phyloP scores from a whole-genome alignment of 2,329 filamentous ascomycete genomes.

The Simplicillium aogashimaense region DNA sequence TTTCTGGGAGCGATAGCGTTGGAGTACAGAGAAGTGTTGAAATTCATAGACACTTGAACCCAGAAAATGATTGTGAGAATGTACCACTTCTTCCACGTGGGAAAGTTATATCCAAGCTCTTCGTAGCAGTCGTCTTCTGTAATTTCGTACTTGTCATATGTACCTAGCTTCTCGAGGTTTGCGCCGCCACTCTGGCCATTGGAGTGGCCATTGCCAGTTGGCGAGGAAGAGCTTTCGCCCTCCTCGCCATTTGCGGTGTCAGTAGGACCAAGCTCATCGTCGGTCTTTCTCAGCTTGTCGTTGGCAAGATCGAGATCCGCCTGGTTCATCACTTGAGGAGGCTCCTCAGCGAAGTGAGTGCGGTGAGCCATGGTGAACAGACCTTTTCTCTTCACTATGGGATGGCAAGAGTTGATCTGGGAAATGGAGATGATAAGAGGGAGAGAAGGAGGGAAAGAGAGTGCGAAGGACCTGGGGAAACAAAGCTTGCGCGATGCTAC shows the following conservation, averaged over 20 bases:
- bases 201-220: slow-evolving; percentile 20
- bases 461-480: not conserved
- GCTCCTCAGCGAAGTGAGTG: slow-evolving; percentile 24
- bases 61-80: slow-evolving; percentile 65
- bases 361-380: not conserved
- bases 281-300: slow-evolving; percentile 20
- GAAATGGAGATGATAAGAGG: not conserved
- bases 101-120: slow-evolving; percentile 53
- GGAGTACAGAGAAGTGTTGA: slow-evolving; percentile 66
- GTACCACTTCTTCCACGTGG: slow-evolving; percentile 57
- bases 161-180: slow-evolving; percentile 23
- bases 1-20: slow-evolving; percentile 40
- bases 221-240: slow-evolving; percentile 6
- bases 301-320: slow-evolving; percentile 24
- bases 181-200: slow-evolving; percentile 7
- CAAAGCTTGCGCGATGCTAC: too few relatives aligned
- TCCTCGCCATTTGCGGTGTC: slow-evolving; percentile 21
- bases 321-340: slow-evolving; percentile 25
- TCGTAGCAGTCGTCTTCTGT: slow-evolving; percentile 53
- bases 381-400: not conserved
- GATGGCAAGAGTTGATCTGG: too few relatives aligned
- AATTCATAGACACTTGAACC: slow-evolving; percentile 70
- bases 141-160: slow-evolving; percentile 33
- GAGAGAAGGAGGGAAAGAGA: not conserved
- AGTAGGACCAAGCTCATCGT: not conserved